A percentile compares a stretch with the other conserved stretches of the same genome.
Evolutionary conservation across 306 rosid genomes (phyloP).

Genomic region (Cajanus cajan): DNA sequence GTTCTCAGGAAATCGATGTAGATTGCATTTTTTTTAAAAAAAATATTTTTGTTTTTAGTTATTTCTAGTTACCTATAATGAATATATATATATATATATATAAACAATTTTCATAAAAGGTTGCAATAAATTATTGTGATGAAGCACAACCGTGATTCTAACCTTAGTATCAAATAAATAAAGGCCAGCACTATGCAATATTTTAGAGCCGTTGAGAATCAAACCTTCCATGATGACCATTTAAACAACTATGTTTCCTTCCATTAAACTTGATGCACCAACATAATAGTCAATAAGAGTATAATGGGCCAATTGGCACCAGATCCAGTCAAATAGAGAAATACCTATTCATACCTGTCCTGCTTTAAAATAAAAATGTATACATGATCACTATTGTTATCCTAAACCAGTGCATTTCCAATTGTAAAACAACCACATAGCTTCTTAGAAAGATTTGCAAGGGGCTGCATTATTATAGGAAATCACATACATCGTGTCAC

Average conservation of each 20-base stretch:
- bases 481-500: conserved; percentile 23
- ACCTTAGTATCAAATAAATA: conserved; percentile 14
- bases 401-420: conserved; percentile 41
- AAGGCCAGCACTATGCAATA: not conserved
- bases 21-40: too few species aligned
- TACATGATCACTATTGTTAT: not conserved
- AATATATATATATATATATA: too few species aligned
- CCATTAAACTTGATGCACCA: conserved; percentile 4
- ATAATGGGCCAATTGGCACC: conserved; percentile 6
- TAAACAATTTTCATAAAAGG: not conserved
- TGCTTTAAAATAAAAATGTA: not conserved
- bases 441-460: conserved; percentile 20
- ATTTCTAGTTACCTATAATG: too few species aligned
- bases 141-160: conserved; percentile 18
- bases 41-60: too few species aligned
- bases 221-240: conserved; percentile 21
- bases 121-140: conserved; percentile 1
- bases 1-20: too few species aligned
- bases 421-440: too few species aligned
- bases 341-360: conserved; percentile 9
- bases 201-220: conserved; percentile 15
- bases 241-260: not conserved
- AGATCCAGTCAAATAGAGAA: conserved; percentile 14
- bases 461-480: conserved; percentile 5
- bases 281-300: not conserved